Conservation (phyloP, 495 filamentous ascomycete genomes). For the Patellaria atrata region DNA sequence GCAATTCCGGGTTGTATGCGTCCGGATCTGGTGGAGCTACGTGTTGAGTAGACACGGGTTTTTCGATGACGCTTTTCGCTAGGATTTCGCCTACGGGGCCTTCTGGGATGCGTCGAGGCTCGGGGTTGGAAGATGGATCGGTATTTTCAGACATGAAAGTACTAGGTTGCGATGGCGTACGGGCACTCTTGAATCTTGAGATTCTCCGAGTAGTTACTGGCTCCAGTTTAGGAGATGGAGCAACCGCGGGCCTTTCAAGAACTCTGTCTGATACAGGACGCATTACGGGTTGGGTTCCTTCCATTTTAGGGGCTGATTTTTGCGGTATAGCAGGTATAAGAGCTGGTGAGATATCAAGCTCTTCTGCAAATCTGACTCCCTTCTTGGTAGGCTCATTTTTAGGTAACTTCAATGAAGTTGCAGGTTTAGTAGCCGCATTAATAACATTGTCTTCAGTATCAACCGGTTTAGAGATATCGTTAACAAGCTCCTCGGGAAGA, state of each 20-base stretch:
- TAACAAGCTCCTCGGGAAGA: conserved; percentile 12
- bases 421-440: conserved; percentile 2
- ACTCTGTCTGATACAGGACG: conserved; percentile 10
- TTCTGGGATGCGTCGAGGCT: conserved; percentile 25
- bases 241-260: conserved; percentile 14
- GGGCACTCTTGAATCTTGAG: conserved; percentile 23
- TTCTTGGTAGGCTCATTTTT: conserved; percentile 37
- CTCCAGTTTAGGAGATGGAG: conserved; percentile 1
- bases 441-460: conserved; percentile 13
- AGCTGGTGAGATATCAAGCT: conserved; percentile 47
- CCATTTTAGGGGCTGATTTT: not conserved
- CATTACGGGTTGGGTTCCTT: not conserved
- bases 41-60: conserved; percentile 23
- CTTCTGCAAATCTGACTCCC: conserved; percentile 59
- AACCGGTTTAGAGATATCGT: conserved; percentile 19
- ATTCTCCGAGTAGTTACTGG: conserved; percentile 13
- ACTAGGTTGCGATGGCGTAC: conserved; percentile 1
- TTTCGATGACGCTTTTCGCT: conserved; percentile 48
- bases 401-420: not conserved
- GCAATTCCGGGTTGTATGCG: conserved; percentile 55
- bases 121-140: not conserved
- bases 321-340: not conserved
- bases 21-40: conserved; percentile 41
- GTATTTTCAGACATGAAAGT: conserved; percentile 2
- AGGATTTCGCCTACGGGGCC: conserved; percentile 44